Evolutionary conservation across 2,329 filamentous ascomycete species (phyloP).

Genomic region (Purpureocillium lavendulum): DNA sequence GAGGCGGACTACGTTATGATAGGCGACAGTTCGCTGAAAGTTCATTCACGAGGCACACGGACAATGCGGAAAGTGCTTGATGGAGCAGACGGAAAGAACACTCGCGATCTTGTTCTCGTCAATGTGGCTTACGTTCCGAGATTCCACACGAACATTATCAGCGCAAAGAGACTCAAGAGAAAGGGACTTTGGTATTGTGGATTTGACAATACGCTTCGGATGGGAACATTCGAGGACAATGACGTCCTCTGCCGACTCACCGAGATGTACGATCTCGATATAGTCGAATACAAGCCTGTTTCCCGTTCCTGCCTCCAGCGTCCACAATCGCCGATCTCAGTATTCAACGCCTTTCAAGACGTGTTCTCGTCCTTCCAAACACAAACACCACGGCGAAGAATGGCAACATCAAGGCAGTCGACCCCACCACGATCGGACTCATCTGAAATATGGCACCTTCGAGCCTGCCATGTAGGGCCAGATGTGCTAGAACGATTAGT

Average conservation of each 20-base stretch:
- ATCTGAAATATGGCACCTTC: neutral
- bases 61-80: neutral
- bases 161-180: neutral
- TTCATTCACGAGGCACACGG: neutral
- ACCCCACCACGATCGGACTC: neutral
- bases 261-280: neutral
- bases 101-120: neutral
- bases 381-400: neutral
- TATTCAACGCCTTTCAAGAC: neutral
- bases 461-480: neutral
- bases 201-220: neutral
- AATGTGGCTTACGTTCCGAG: neutral
- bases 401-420: neutral
- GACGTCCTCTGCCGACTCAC: neutral
- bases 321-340: neutral
- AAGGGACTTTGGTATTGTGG: neutral
- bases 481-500: neutral
- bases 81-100: neutral
- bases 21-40: neutral
- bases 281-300: neutral
- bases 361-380: neutral
- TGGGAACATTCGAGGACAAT: neutral
- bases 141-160: slow-evolving; percentile 1
- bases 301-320: neutral
- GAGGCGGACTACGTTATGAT: neutral